Evolutionary conservation across 2,329 filamentous ascomycete genomes (phyloP), one percentile per base, ranked within the genome.

Genomic region (Ceratocystiopsis minuta): DNA sequence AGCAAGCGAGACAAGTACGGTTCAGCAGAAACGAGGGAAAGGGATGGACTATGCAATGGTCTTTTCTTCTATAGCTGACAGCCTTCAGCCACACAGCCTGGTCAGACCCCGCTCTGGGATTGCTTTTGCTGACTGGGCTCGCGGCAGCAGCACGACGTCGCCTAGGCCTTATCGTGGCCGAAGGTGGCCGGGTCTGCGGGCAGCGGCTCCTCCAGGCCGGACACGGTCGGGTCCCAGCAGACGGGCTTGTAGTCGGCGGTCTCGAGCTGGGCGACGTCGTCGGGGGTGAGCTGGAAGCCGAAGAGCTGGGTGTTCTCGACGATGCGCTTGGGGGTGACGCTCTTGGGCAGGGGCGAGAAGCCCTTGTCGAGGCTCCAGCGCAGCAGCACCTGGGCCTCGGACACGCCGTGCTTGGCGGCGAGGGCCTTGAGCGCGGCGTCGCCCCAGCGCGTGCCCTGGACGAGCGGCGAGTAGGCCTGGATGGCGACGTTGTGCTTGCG

Each of bases 301-400:
- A 55, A 75, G 47, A 70, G 67, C 54, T 75, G 63, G 53, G 76
- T 71, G 58, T 82, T 83, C 54, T 66, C 68, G 55, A 64, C 60
- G 48, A 79, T 78, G 34, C 74, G 64, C 33, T 60, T 60, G 20
- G 68, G 65, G 28, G 67, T 76, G 36, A 69, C 70, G 51, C 70
- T 76, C 64, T 79, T 80, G 43, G 75, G 75, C 46, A 79, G 63
- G 34, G 76, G 71, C 13, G 73, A 67, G 56, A 73, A 76, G 4
- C 73, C 79, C 60, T 83, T 87, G 59, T 93, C 81, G 58, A 93
- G 57, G 50, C 80, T 81, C 70, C 84, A 94, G 48, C 85, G 70
- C 39, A 93, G 61, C 52, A 94, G 59, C 11, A 93, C 62, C 65
- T 93, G 86, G 11, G 81, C 79, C 45, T 79, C 72, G 9, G 72